A percentile compares a stretch with the other conserved stretches of the same genome.
Conservation (phyloP, 140 eudicot species). For the Oenanthe javanica region DNA sequence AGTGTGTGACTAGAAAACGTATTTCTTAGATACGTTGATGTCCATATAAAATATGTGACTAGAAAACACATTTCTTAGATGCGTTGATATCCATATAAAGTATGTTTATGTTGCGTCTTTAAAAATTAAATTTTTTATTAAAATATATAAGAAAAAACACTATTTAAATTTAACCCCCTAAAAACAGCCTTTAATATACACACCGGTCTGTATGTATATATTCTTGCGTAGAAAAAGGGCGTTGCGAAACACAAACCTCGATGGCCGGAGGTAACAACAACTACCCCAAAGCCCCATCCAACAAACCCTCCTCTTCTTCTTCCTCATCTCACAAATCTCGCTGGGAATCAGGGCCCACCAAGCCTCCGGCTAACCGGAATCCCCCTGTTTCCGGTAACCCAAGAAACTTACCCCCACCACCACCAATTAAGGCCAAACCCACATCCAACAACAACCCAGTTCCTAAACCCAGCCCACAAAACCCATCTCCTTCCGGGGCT, state of each 20-base stretch:
- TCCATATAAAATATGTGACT: too few relatives aligned
- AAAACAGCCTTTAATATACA: neutral
- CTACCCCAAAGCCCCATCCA: conserved; percentile 21
- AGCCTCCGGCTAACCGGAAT: conserved; percentile 20
- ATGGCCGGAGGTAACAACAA: conserved; percentile 53
- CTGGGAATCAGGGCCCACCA: conserved; percentile 24
- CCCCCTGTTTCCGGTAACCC: conserved; percentile 18
- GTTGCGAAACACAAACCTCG: neutral
- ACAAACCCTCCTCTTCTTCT: conserved; percentile 32
- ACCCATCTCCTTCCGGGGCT: conserved; percentile 16
- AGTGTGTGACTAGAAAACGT: too few relatives aligned
- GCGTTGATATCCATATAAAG: too few relatives aligned
- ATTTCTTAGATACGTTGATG: too few relatives aligned
- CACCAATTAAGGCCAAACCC: conserved; percentile 29
- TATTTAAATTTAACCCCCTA: too few relatives aligned
- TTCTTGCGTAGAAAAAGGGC: neutral
- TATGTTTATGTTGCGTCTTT: too few relatives aligned
- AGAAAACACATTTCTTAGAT: too few relatives aligned
- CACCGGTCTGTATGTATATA: neutral
- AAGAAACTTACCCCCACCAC: conserved; percentile 17
- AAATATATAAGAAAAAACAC: too few relatives aligned
- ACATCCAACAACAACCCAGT: conserved; percentile 22
- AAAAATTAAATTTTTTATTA: too few relatives aligned
- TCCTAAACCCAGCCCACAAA: conserved; percentile 30
- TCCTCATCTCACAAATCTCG: conserved; percentile 37